Percentiles rank a stretch among this genome's conserved stretches.
Conservation (phyloP, 1,139 yeast genomes). For the Geotrichum europaeum region DNA sequence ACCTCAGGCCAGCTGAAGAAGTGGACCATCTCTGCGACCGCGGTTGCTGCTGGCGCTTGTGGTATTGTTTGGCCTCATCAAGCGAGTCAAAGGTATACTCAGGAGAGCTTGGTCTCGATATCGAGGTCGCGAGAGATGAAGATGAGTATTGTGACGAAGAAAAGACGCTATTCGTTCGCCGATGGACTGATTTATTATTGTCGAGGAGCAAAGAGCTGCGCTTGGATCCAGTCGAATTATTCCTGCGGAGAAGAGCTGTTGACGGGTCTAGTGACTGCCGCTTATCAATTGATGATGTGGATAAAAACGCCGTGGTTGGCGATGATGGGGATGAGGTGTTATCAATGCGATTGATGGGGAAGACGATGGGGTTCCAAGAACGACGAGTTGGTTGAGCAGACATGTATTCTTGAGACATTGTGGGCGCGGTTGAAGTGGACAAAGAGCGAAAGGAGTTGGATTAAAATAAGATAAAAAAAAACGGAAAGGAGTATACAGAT, state of each 20-base stretch:
- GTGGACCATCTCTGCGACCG: constrained; percentile 4
- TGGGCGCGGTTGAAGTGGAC: neutral
- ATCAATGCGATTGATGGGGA: neutral
- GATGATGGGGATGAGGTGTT: neutral
- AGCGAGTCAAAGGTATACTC: constrained; percentile 6
- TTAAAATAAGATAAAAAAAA: neutral
- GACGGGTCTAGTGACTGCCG: constrained; percentile 4
- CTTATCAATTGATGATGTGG: neutral
- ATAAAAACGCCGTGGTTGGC: neutral
- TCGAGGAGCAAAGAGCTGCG: neutral
- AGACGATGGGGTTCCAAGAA: constrained; percentile 9
- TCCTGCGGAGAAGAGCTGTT: neutral
- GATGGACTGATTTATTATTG: neutral
- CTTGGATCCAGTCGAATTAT: neutral
- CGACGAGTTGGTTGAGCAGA: constrained; percentile 4
- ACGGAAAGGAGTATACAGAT: neutral
- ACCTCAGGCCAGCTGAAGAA: neutral
- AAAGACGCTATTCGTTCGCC: constrained; percentile 4
- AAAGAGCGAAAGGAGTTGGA: neutral
- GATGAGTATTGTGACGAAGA: constrained; percentile 7
- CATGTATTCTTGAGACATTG: neutral
- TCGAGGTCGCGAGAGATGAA: constrained; percentile 17
- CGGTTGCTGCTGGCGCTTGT: neutral
- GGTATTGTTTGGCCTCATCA: neutral
- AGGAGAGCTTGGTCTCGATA: constrained; percentile 9